Base-by-base conservation (phyloP, 495 filamentous ascomycete genomes). In the Aspergillus ostianus region DNA sequence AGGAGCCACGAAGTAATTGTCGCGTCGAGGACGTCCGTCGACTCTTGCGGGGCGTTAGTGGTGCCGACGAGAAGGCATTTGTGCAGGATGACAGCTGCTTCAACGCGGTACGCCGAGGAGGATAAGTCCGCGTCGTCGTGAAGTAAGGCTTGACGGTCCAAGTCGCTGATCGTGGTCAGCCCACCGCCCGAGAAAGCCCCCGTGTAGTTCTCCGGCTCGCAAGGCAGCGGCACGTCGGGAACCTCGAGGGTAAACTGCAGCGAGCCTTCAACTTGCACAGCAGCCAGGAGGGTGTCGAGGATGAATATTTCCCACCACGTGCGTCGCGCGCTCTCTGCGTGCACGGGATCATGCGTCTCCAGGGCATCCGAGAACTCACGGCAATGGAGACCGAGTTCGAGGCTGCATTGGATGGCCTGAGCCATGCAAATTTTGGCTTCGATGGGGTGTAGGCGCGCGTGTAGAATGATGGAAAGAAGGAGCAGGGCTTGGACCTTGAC, bases 281-380 rank as follows among this genome's bases (percentile, higher is more conserved):
- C 55, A 1, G 55, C 55, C 15, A 57, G 46, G 3, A 57, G 27
- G 18, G 48, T 44, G 19, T 59, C 57, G 17, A 53, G 12, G 20
- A 59, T 29, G 15, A 59, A 46, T 6, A 59, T 53, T 41, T 59
- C 57, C 57, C 57, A 59, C 57, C 57, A 59, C 15, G 57, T 59
- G 5, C 57, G 57, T 7, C 57, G 57, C 2, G 48, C 47, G 8
- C 49, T 53, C 32, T 59, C 57, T 12, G 57, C 57, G 4, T 36
- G 1, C 9, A 59, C 17, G 7, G 57, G 30, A 19, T 36, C 26
- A 17, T 53, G 21, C 36, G 53, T 47, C 5, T 48, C 30, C 7
- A 59, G 0, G 2, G 20, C 49, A n/a, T 53, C 49, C 2, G 57
- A 59, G 19, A 41, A 36, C 36, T 32, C 57, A 5, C 32, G 27